Evolutionary conservation across 495 filamentous ascomycete genomes (phyloP), one percentile per base, ranked within the genome.

Genomic region (Poronia punctata): DNA sequence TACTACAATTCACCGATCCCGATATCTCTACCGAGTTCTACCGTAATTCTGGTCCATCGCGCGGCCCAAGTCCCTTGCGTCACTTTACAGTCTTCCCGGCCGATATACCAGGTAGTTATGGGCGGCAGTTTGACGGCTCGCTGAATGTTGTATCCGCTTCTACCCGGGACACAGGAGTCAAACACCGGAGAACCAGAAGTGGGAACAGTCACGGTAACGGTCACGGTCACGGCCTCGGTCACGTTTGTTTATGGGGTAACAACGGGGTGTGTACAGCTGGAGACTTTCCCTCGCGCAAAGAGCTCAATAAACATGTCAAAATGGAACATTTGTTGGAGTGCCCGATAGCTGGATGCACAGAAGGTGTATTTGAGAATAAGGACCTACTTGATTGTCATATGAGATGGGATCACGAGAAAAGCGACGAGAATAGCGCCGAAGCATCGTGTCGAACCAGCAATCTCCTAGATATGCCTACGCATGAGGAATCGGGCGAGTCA

Each of bases 231-330:
- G n/a, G n/a, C n/a, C n/a, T n/a, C n/a, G n/a, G n/a, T n/a, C 49
- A 53, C 31, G 38, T 43, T 11, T 60, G 57, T 39, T 43, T 43
- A 23, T 60, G 57, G 56, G 56, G 53, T 5, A 14, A 26, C 20
- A 48, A 37, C 1, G 43, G 44, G 5, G 33, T 42, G 25, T 57
- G 53, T 23, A 18, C 40, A 8, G 46, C 45, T n/a, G 40, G 40
- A 7, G 41, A 46, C 16, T 60, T 60, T 23, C 44, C 40, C 5
- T 50, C 50, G 2, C 46, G 40, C 8, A 51, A 51, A 9, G 57
- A 52, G n/a, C 51, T 60, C 14, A 57, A 50, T 22, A 51, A 53
- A 43, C 56, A 60, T 25, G 56, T 60, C 4, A 60, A 60, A 33
- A 34, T 45, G 15, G 56, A 60, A 20, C 56, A 60, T 39, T 32